Percentiles rank a stretch among this genome's conserved stretches.
These are phyloP conservation scores for Porcisia deanei DNA, from an alignment of 208 protist genomes.

Conservation along the genomic window DNA sequence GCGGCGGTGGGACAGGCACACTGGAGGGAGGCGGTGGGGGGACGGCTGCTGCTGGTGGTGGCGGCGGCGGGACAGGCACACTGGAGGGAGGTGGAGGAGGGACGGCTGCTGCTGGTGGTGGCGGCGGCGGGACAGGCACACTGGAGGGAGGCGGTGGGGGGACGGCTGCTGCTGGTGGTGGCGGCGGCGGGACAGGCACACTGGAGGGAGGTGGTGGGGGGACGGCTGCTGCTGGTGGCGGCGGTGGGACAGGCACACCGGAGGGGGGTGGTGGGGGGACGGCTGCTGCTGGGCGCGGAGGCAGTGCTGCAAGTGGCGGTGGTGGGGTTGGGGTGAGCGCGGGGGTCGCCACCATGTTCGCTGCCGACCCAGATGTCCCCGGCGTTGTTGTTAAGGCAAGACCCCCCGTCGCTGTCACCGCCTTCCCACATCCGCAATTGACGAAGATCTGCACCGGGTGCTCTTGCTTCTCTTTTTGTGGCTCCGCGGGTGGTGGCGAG, in stretches of 20 bases:
- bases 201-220: neutral
- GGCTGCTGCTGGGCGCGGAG: neutral
- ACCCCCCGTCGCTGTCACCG: neutral
- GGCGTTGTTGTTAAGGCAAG: neutral
- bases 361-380: neutral
- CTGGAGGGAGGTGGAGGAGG: neutral
- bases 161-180: neutral
- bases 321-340: neutral
- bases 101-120: neutral
- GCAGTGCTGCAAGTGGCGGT: neutral
- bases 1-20: neutral
- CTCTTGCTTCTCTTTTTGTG: neutral
- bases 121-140: neutral
- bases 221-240: neutral
- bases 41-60: neutral
- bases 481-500: neutral
- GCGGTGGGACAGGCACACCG: neutral
- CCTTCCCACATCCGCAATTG: conserved; percentile 25
- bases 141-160: neutral
- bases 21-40: neutral
- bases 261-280: neutral
- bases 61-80: neutral
- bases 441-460: conserved; percentile 39
- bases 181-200: neutral
- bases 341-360: neutral